Evolutionary conservation across 139 green algal genomes (phyloP), one percentile per base, ranked within the genome.

Genomic region (Chlorella sp.): DNA sequence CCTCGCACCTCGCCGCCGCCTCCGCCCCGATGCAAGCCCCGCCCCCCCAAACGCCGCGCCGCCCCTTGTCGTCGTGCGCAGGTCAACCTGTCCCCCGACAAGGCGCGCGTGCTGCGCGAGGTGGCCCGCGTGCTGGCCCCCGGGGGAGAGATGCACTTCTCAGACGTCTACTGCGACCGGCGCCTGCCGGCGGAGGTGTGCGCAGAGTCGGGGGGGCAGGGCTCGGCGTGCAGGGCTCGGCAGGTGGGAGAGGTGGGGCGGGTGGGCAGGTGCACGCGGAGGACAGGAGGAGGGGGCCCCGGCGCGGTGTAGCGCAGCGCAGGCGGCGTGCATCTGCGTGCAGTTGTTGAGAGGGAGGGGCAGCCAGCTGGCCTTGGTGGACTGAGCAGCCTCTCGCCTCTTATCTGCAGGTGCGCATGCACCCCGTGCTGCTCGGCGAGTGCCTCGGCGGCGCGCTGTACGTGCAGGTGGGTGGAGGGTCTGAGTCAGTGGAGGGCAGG

Each of bases 121-220:
- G 82, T 83, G 2, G 92, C 89, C 62, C 83, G 89, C 12, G 93
- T 94, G 67, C 88, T 99, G 58, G 93, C 93, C 5, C 77, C 82
- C 0, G 96, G 96, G 23, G 96, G 96, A 31, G 96, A 99, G 81
- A 91, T 99, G 79, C 95, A 95, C 80, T 98, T 99, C 84, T 94
- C 83, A 33, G 96, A 99, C 79, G 93, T 99, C 4, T 99, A 98
- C 82, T 91, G 83, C 66, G 91, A 97, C 77, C 68, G 95, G 1
- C 77, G 92, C 8, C 79, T 97, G 58, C 91, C 93, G 2, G 55
- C 25, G 4, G 42, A 80, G 63, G 73, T 77, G 40, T 6, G 74
- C 31, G 8, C n/a, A n/a, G n/a, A n/a, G n/a, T n/a, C n/a, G n/a
- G n/a, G n/a, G n/a, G n/a, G n/a, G n/a, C n/a, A n/a, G n/a, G n/a